Evolutionary conservation across 2,329 filamentous ascomycete genomes (phyloP).

Genomic region (Sphaceloma murrayae): DNA sequence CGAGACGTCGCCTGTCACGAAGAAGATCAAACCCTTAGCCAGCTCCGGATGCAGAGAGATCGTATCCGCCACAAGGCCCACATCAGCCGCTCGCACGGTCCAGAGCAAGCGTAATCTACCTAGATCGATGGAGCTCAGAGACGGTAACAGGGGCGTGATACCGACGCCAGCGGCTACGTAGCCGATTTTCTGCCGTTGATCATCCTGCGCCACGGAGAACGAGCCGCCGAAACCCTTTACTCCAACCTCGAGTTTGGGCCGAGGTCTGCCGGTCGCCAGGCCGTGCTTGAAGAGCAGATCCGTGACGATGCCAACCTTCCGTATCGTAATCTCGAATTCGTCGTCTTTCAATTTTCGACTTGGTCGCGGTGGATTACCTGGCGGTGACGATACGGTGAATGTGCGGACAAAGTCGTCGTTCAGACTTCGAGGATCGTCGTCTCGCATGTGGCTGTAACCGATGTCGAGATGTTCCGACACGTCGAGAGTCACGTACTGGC

Average conservation of each 20-base stretch:
- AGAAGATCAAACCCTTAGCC: slow-evolving; percentile 47
- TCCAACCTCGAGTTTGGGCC: slow-evolving; percentile 50
- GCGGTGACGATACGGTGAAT: slow-evolving; percentile 65
- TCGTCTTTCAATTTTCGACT: slow-evolving; percentile 24
- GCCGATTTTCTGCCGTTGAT: slow-evolving; percentile 33
- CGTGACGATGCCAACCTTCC: slow-evolving; percentile 61
- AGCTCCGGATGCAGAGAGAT: slow-evolving; percentile 47
- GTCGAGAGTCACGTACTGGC: slow-evolving; percentile 69
- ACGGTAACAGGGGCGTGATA: slow-evolving; percentile 64
- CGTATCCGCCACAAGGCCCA: slow-evolving; percentile 52
- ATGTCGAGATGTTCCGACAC: slow-evolving; percentile 59
- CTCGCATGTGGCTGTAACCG: slow-evolving; percentile 75
- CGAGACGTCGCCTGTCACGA: slow-evolving; percentile 47
- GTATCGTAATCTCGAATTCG: slow-evolving; percentile 62
- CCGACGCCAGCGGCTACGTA: slow-evolving; percentile 75
- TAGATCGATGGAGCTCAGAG: slow-evolving; percentile 34
- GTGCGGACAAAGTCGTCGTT: slow-evolving; percentile 81
- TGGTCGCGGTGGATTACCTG: slow-evolving; percentile 29
- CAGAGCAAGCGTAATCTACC: slow-evolving; percentile 52
- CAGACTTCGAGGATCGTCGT: slow-evolving; percentile 66
- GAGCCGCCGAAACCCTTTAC: slow-evolving; percentile 65
- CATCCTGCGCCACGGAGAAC: slow-evolving; percentile 35
- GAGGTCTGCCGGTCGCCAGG: slow-evolving; percentile 32
- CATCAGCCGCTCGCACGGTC: slow-evolving; percentile 54
- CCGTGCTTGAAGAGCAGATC: slow-evolving; percentile 47